Evolutionary conservation across 108 stramenopile genomes (phyloP), one percentile per base, ranked within the genome.

Genomic region (Cyclotella kingstonii): DNA sequence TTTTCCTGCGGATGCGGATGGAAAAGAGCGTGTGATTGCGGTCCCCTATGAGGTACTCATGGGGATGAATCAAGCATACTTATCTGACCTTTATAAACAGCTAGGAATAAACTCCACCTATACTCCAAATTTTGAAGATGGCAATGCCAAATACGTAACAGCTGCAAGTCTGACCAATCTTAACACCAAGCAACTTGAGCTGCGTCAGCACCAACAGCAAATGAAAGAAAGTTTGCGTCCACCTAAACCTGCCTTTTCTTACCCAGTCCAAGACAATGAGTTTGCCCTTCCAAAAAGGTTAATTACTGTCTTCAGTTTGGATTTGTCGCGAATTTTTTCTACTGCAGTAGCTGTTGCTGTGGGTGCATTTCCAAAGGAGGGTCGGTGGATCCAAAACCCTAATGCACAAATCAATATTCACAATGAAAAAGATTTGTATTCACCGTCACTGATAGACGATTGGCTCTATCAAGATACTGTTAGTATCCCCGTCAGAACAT

Each of bases 81-180:
- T 68, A 2, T 49, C 49, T 23, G 26, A 59, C 5, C 36, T 68
- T 7, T 68, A 68, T 18, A 21, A 26, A 0, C 25, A 59, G 21
- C 57, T 68, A 15, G 56, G 56, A 15, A 68, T 68, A 2, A 53
- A 59, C 40, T 58, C 56, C n/a, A 53, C 66, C 0, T 68, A 59
- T 33, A 31, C 38, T 0, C 66, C 66, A 3, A 18, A 22, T 2
- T 66, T 66, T 28, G 25, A 25, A 14, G 65, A 66, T 57, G 65
- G 54, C 10, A 66, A 66, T 31, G 27, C 21, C 12, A 66, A 66
- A 40, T 66, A 66, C 26, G 55, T 66, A 5, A 25, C 40, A 18
- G 59, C 40, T 26, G 26, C 39, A 7, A 19, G 12, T 7, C 29
- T 30, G 31, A 30, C 21, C 27, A 53, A 36, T 40, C 39, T 40